Evolutionary conservation across 2,329 filamentous ascomycete species (phyloP), one percentile per base, ranked within the genome.

Genomic region (Zopfia rhizophila): DNA sequence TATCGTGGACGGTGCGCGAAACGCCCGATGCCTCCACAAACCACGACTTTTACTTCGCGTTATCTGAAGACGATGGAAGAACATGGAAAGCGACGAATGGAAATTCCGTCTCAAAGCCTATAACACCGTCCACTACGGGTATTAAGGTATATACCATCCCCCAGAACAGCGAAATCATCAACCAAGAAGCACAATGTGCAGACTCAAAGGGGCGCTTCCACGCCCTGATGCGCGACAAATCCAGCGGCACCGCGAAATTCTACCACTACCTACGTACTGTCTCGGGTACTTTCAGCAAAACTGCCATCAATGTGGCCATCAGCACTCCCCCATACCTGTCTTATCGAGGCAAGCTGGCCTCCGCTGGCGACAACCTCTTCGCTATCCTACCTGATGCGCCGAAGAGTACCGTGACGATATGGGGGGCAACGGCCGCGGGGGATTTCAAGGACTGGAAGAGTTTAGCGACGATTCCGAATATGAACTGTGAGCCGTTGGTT

Each of bases 1-100:
- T 73, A 14, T 78, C 76, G 1, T 80, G 78, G 78, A 79, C 80
- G 0, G 79, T 78, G 48, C 75, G 78, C 12, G 76, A 72, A 13
- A 80, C 79, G 36, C 75, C 79, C 5, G 63, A 63, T 2, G 72
- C 72, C 0, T 70, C 67, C 41, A 81, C 80, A 11, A 81, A 81
- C 52, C 75, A 78, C 51, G 68, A 80, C 45, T 72, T 81, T 30
- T 80, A 77, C 60, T 78, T 78, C 43, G 75, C 77, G 3, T 72
- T 75, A 46, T 77, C 75, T n/a, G 70, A 76, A 13, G 75, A 79
- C 46, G 61, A 66, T 14, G 78, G 78, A 0, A 53, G 54, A 1
- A 73, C 61, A 0, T 81, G 78, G 78, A 71, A 66, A 23, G 75
- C 73, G n/a, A 70, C 70, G 0, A 61, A 58, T 1, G 72, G 71